A percentile compares a stretch with the other conserved stretches of the same genome.
Conservation (phyloP, 306 rosid genomes). For the Rosa lucieae region DNA sequence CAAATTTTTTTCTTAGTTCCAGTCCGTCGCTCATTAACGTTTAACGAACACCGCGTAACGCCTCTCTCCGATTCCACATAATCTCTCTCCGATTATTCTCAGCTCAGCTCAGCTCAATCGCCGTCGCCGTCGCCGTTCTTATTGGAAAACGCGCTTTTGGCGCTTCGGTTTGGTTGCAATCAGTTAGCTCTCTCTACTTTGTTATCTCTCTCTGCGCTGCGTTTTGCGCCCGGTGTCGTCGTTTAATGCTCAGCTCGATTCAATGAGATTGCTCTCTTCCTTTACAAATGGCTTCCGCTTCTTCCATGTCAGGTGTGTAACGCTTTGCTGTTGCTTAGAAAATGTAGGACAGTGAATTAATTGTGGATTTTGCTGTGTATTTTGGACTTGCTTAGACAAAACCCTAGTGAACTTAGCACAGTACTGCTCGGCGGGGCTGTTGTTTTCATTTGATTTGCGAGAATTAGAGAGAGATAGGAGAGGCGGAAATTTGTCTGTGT, state of each 20-base stretch:
- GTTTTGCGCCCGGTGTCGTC: slow-evolving; percentile 19
- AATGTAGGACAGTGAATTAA: slow-evolving; percentile 27
- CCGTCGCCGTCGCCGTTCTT: background rate
- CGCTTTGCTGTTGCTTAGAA: slow-evolving; percentile 15
- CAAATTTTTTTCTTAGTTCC: slow-evolving; percentile 39
- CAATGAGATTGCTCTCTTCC: slow-evolving; percentile 72
- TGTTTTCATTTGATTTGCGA: background rate
- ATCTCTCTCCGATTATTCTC: slow-evolving; percentile 25
- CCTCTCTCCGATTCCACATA: slow-evolving; percentile 12
- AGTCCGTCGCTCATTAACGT: slow-evolving; percentile 39
- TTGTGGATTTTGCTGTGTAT: slow-evolving; percentile 10
- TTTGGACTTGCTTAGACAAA: background rate
- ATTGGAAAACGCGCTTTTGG: slow-evolving; percentile 3
- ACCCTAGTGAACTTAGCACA: slow-evolving; percentile 15
- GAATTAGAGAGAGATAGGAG: background rate
- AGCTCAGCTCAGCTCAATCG: slow-evolving; percentile 10
- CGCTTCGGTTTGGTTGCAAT: background rate
- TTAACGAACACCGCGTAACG: slow-evolving; percentile 17
- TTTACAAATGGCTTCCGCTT: slow-evolving; percentile 70
- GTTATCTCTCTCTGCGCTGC: slow-evolving; percentile 11
- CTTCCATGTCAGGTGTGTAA: slow-evolving; percentile 84
- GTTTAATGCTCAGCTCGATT: slow-evolving; percentile 58
- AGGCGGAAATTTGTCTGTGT: background rate
- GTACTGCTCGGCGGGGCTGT: background rate
- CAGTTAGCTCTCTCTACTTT: slow-evolving; percentile 14